A percentile compares a stretch with the other conserved stretches of the same genome.
phyloP scores from a whole-genome alignment of 768 basidiomycete species.

The Kwoniella pini region DNA sequence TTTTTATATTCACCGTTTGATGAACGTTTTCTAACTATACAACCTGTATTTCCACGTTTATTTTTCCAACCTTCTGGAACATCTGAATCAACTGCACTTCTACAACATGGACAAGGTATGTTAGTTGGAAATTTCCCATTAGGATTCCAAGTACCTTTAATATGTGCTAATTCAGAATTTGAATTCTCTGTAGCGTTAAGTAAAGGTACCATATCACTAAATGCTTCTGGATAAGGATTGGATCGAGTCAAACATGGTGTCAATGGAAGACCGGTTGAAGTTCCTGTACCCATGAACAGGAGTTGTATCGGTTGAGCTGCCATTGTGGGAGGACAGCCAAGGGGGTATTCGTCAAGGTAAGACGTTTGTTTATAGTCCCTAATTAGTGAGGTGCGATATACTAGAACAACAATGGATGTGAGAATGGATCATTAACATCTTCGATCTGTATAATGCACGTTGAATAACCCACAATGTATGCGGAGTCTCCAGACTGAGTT shows the following conservation, averaged over 20 bases:
- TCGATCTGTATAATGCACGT: neutral
- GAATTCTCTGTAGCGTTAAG: slow-evolving; percentile 62
- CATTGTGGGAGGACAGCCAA: slow-evolving; percentile 8
- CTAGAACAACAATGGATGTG: neutral
- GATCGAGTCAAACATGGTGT: slow-evolving; percentile 70
- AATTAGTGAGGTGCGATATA: neutral
- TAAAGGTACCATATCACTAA: slow-evolving; percentile 47
- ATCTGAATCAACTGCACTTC: slow-evolving; percentile 54
- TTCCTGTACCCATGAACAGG: slow-evolving; percentile 81
- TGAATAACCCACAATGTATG: neutral
- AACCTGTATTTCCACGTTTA: slow-evolving; percentile 78
- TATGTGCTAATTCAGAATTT: slow-evolving; percentile 55
- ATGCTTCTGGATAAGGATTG: slow-evolving; percentile 30
- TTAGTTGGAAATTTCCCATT: slow-evolving; percentile 36
- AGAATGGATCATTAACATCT: neutral
- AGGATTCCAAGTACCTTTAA: slow-evolving; percentile 34
- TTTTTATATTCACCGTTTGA: slow-evolving; percentile 65
- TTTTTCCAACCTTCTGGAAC: slow-evolving; percentile 77
- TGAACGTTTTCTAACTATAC: slow-evolving; percentile 60
- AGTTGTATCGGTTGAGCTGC: slow-evolving; percentile 58
- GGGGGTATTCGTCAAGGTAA: too few species aligned
- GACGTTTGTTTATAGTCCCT: too few species aligned
- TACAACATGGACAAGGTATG: slow-evolving; percentile 57
- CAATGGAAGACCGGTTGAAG: slow-evolving; percentile 70
- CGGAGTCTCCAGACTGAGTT: neutral